Conservation (phyloP, 129 eudicot genomes). For the Centrapalus pauciflorus region DNA sequence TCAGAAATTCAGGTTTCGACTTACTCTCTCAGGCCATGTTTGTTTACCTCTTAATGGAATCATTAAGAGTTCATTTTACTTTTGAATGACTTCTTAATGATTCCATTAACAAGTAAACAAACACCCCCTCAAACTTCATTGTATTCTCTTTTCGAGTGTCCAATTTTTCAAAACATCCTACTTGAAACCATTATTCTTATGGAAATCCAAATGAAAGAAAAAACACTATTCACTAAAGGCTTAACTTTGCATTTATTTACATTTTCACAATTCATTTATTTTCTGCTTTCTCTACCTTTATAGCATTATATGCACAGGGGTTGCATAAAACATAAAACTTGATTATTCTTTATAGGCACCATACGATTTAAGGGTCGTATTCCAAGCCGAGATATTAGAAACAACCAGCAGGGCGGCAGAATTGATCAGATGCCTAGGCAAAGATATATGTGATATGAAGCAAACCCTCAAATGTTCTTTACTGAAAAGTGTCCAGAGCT, state of each 20-base stretch:
- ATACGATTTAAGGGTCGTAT: constrained; percentile 38
- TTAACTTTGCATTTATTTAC: background rate
- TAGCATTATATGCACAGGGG: background rate
- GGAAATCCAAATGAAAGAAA: background rate
- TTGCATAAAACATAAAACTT: background rate
- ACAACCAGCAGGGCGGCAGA: constrained; percentile 60
- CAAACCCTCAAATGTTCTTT: constrained; percentile 32
- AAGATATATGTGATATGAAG: constrained; percentile 52
- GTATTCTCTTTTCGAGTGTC: background rate
- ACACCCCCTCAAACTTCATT: background rate
- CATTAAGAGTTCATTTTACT: too few species aligned
- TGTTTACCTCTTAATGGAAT: too few species aligned
- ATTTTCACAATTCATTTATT: background rate
- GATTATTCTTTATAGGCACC: constrained; percentile 46
- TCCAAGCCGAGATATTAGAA: constrained; percentile 54
- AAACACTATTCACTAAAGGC: background rate
- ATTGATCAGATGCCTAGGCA: constrained; percentile 48
- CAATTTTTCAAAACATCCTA: background rate
- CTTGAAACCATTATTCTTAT: background rate
- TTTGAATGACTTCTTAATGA: too few species aligned
- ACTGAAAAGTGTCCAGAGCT: constrained; percentile 36
- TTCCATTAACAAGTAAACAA: too few species aligned
- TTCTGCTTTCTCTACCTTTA: background rate
- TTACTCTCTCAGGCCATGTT: too few species aligned
- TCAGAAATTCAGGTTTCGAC: constrained; percentile 69